These are phyloP conservation scores for Fusarium sp. DNA, from an alignment of 2,329 filamentous ascomycete species.

Conservation along the genomic window DNA sequence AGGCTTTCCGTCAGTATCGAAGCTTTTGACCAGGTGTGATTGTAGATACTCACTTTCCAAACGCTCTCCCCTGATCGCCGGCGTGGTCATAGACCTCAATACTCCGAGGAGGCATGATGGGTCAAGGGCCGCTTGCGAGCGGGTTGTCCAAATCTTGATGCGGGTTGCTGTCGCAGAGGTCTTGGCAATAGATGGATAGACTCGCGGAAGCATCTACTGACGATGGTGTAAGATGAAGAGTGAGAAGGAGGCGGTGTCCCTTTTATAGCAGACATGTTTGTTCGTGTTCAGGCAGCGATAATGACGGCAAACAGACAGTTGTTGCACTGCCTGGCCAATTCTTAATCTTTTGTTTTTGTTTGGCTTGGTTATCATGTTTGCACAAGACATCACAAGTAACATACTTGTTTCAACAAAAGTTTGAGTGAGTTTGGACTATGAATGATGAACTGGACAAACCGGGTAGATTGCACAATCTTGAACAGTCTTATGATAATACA, in stretches of 20 bases:
- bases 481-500: fast-evolving
- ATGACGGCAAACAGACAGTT: too few relatives aligned
- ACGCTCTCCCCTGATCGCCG: background rate
- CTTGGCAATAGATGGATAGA: background rate
- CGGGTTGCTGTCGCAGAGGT: too few relatives aligned
- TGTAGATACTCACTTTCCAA: background rate
- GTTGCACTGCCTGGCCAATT: too few relatives aligned
- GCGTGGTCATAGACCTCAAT: background rate
- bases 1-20: fast-evolving
- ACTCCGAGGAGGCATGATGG: background rate
- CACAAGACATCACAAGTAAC: too few relatives aligned
- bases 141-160: too few relatives aligned
- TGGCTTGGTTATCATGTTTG: background rate
- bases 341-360: background rate
- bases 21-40: background rate
- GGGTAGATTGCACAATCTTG: background rate
- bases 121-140: fast-evolving
- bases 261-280: background rate
- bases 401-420: background rate
- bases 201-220: too few relatives aligned
- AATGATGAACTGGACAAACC: background rate
- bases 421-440: background rate
- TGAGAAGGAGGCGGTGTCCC: too few relatives aligned
- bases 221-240: too few relatives aligned
- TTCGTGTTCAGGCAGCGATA: background rate